phyloP scores from a whole-genome alignment of 495 filamentous ascomycete species.

The Eremomyces bilateralis region DNA sequence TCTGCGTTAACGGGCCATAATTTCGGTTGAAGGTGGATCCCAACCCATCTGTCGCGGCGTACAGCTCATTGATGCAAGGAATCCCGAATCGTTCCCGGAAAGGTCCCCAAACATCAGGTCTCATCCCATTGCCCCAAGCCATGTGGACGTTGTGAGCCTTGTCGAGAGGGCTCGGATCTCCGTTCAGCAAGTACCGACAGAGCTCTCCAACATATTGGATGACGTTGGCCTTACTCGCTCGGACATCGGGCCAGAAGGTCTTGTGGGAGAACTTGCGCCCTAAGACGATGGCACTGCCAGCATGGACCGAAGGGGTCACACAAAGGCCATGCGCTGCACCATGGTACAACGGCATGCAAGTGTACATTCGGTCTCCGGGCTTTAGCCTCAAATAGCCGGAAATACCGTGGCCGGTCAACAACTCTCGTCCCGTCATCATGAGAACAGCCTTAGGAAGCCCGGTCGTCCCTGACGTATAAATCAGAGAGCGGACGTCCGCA shows the following conservation, averaged over 20 bases:
- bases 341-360: constrained; percentile 14
- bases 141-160: constrained; percentile 9
- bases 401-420: constrained; percentile 6
- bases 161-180: constrained; percentile 8
- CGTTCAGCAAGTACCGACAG: constrained; percentile 14
- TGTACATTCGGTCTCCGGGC: constrained; percentile 9
- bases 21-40: constrained; percentile 10
- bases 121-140: constrained; percentile 19
- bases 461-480: constrained; percentile 26
- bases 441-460: constrained; percentile 28
- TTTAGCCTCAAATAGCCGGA: constrained; percentile 6
- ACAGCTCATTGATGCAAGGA: constrained; percentile 17
- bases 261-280: constrained; percentile 11
- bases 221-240: constrained; percentile 12
- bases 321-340: constrained; percentile 12
- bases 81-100: constrained; percentile 19
- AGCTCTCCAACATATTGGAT: constrained; percentile 23
- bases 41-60: constrained; percentile 17
- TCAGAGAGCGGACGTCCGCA: constrained; percentile 5
- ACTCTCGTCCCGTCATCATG: constrained; percentile 14
- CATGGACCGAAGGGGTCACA: constrained; percentile 7
- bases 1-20: constrained; percentile 7
- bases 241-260: constrained; percentile 20
- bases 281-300: constrained; percentile 10
- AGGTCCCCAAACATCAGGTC: constrained; percentile 20